A percentile compares a stretch with the other conserved stretches of the same genome.
These are phyloP conservation scores for Trametes gibbosa DNA, from an alignment of 768 basidiomycete species.

Conservation along the genomic window DNA sequence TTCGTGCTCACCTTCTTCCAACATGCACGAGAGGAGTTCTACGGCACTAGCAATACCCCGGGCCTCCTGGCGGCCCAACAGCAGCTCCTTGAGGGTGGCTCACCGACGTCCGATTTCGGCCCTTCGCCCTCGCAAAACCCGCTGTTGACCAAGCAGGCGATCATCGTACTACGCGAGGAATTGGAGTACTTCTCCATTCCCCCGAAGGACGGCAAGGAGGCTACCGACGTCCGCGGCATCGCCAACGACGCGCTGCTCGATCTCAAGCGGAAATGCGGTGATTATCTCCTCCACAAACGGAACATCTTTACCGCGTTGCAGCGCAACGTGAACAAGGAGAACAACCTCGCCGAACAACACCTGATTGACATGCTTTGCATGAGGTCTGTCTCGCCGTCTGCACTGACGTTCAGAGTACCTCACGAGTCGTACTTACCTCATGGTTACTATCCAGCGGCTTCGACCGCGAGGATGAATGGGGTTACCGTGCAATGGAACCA, in stretches of 20 bases:
- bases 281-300: constrained; percentile 81
- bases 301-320: constrained; percentile 98
- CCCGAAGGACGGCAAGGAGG: constrained; percentile 56
- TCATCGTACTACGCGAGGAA: constrained; percentile 97
- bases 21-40: constrained; percentile 84
- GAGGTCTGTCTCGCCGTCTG: constrained; percentile 60
- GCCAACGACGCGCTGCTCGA: constrained; percentile 77
- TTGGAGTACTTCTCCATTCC: constrained; percentile 98
- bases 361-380: constrained; percentile 99
- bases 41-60: constrained; percentile 64
- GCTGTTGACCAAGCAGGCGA: constrained; percentile 91
- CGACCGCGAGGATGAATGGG: constrained; percentile 97
- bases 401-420: background rate
- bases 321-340: constrained; percentile 98
- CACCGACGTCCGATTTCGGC: constrained; percentile 54
- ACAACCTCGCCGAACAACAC: constrained; percentile 98
- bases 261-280: constrained; percentile 84
- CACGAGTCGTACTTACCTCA: background rate
- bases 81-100: constrained; percentile 68
- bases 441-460: constrained; percentile 65
- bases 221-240: constrained; percentile 74
- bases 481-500: constrained; percentile 93
- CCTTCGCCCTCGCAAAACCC: constrained; percentile 82
- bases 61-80: constrained; percentile 79
- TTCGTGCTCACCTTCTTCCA: constrained; percentile 93